Base-by-base conservation (phyloP, 768 basidiomycete species). In the Russula sp. region DNA sequence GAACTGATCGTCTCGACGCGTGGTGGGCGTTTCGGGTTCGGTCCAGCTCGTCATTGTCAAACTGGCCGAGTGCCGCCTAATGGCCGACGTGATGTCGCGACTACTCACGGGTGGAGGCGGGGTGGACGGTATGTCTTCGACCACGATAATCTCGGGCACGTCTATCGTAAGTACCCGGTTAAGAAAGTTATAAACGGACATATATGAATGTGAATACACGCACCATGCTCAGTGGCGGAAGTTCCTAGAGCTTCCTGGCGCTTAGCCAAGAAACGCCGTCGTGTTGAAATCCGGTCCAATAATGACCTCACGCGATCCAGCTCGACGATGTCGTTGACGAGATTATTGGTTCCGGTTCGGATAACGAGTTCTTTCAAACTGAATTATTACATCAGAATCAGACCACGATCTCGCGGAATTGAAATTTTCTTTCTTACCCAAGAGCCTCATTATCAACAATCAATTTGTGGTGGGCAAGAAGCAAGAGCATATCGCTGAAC, bases 401-500 rank as follows among this genome's bases (percentile, higher is more conserved):
- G n/a, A n/a, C 44, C 26, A 30, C 1, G 24, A n/a, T 10, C 30
- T 36, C 16, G n/a, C 9, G 16, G 22, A 18, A 11, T n/a, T 46
- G 14, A 22, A 20, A 30, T 1, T 14, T 3, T 52, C 26, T 5
- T 40, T 11, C 40, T 72, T 74, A 96, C 95, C 86, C 83, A 28
- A 98, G 77, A 16, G 95, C 95, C 34, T 93, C 90, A 30, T 84
- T 84, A 75, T 97, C 94, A 56, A 92, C 83, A 67, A 98, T 93
- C 57, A 98, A 77, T 74, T 92, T 94, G 77, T 98, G 88, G 72
- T 97, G 96, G 1, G 92, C 89, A 46, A 98, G 77, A 51, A 98
- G 76, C 38, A 90, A 72, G 3, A 98, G 81, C 91, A 96, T 96
- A 51, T 86, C 83, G 1, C 87, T 91, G 78, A 98, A 98, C 26